Conservation (phyloP, 2,329 filamentous ascomycete species). For the Exophiala sideris region DNA sequence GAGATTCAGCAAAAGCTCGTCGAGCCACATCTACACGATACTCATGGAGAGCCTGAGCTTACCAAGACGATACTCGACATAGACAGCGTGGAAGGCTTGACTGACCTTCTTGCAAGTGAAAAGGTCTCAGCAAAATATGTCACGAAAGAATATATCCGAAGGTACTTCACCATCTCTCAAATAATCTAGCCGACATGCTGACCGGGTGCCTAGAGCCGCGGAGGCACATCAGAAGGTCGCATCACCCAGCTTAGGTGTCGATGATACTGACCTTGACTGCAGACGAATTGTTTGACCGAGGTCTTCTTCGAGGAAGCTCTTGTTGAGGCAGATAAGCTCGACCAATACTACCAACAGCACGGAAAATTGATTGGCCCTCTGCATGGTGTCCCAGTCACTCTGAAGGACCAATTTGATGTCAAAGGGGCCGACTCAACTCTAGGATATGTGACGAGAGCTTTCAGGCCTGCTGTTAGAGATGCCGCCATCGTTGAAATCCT, state of each 20-base stretch:
- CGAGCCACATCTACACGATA: slow-evolving; percentile 28
- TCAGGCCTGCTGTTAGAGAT: slow-evolving; percentile 47
- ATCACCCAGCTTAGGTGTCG: background rate
- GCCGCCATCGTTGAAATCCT: slow-evolving; percentile 51
- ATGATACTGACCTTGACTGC: background rate
- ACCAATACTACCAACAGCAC: slow-evolving; percentile 32
- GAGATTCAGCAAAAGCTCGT: slow-evolving; percentile 30
- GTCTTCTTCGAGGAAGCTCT: slow-evolving; percentile 38
- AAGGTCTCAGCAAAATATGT: slow-evolving; percentile 33
- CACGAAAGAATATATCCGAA: slow-evolving; percentile 33
- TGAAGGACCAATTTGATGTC: slow-evolving; percentile 63
- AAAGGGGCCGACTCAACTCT: slow-evolving; percentile 57
- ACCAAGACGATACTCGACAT: slow-evolving; percentile 26
- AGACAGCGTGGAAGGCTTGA: slow-evolving; percentile 28
- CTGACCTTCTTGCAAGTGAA: slow-evolving; percentile 26
- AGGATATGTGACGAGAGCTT: slow-evolving; percentile 44
- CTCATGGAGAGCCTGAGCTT: background rate
- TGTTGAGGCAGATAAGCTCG: slow-evolving; percentile 33
- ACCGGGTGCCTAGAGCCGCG: slow-evolving; percentile 21
- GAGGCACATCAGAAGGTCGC: slow-evolving; percentile 30
- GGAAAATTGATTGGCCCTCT: slow-evolving; percentile 48
- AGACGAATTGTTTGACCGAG: slow-evolving; percentile 41
- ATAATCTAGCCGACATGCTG: background rate
- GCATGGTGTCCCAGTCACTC: slow-evolving; percentile 54
- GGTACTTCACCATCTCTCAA: slow-evolving; percentile 29